Conservation (phyloP, 805 yeast genomes). For the Yamadazyma kitorensis region DNA sequence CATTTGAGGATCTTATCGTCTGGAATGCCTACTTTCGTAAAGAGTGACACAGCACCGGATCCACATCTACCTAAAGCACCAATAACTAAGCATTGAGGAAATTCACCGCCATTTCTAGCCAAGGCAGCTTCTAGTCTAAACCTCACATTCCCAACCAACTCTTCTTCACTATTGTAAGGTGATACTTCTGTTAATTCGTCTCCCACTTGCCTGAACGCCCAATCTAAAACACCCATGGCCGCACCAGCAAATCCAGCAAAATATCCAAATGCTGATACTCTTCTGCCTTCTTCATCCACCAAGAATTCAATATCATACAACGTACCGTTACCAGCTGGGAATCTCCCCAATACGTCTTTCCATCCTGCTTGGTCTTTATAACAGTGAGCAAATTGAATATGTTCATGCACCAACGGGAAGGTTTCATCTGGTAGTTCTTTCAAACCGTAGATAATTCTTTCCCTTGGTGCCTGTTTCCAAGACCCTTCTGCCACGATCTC, state of each 20-base stretch:
- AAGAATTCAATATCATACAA: constrained; percentile 93
- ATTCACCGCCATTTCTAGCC: constrained; percentile 55
- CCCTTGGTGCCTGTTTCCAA: constrained; percentile 89
- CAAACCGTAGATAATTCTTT: constrained; percentile 86
- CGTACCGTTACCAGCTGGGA: constrained; percentile 87
- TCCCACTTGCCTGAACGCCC: constrained; percentile 83
- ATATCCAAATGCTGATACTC: constrained; percentile 99
- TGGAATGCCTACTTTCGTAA: constrained; percentile 83
- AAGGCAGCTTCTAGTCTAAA: constrained; percentile 54
- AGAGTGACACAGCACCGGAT: constrained; percentile 87
- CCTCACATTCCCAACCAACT: constrained; percentile 69
- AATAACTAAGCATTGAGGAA: constrained; percentile 81
- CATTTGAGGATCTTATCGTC: constrained; percentile 80
- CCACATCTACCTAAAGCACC: constrained; percentile 99
- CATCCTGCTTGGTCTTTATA: constrained; percentile 97
- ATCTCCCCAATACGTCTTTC: constrained; percentile 85
- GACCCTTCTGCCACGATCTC: constrained; percentile 88
- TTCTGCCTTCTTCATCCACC: constrained; percentile 91
- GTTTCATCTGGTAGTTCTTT: constrained; percentile 90
- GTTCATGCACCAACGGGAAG: constrained; percentile 94
- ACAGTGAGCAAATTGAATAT: constrained; percentile 98
- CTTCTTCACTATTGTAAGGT: constrained; percentile 75
- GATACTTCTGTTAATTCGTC: constrained; percentile 75
- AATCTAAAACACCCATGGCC: constrained; percentile 89
- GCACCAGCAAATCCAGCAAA: constrained; percentile 99